Evolutionary conservation across 208 protist species (phyloP).

Genomic region (Porcisia hertigi): DNA sequence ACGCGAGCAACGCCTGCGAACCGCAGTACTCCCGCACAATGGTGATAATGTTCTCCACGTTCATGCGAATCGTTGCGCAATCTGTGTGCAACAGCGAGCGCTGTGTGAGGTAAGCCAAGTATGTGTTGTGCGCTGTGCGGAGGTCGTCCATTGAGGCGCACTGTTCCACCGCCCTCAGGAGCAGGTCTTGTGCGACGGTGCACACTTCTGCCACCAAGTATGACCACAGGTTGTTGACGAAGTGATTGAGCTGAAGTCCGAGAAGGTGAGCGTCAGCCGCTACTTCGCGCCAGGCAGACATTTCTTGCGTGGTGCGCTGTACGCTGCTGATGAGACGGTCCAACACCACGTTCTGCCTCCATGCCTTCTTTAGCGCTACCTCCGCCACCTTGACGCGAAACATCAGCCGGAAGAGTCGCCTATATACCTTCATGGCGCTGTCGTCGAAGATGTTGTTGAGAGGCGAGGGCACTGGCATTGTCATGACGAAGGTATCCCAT

Average conservation of each 20-base stretch:
- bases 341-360: slow-evolving; percentile 59
- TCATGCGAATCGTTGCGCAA: slow-evolving; percentile 68
- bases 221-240: slow-evolving; percentile 72
- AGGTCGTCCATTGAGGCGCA: slow-evolving; percentile 68
- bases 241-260: slow-evolving; percentile 76
- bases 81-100: slow-evolving; percentile 63
- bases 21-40: slow-evolving; percentile 63
- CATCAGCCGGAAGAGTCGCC: slow-evolving; percentile 65
- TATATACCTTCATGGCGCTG: slow-evolving; percentile 57
- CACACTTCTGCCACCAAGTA: slow-evolving; percentile 72
- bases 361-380: slow-evolving; percentile 65
- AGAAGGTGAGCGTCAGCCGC: slow-evolving; percentile 61
- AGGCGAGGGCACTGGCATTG: slow-evolving; percentile 56
- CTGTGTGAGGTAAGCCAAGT: slow-evolving; percentile 63
- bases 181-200: slow-evolving; percentile 57
- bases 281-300: slow-evolving; percentile 55
- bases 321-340: slow-evolving; percentile 59
- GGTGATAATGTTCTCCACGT: slow-evolving; percentile 67
- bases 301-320: slow-evolving; percentile 30
- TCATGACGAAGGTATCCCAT: slow-evolving; percentile 71
- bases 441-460: slow-evolving; percentile 74
- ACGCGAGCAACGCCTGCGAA: slow-evolving; percentile 60
- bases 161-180: slow-evolving; percentile 43
- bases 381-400: slow-evolving; percentile 72
- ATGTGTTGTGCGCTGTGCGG: slow-evolving; percentile 55